Base-by-base conservation (phyloP, 2,329 filamentous ascomycete genomes). In the Diaporthe destruens region DNA sequence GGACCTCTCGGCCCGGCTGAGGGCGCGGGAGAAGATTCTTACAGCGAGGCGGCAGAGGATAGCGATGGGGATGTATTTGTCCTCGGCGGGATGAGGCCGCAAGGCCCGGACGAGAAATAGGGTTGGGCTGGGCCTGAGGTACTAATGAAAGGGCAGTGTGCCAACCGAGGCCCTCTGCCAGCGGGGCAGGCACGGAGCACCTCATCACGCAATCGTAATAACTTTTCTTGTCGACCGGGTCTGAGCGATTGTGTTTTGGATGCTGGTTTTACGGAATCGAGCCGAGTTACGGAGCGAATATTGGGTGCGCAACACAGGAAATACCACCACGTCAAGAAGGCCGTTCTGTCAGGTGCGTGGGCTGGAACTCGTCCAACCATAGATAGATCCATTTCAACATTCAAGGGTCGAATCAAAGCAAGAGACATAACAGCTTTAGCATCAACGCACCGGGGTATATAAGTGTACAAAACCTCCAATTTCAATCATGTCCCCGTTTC, bases 381-480 rank as follows among this genome's bases (percentile, higher is more conserved):
- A n/a, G 14, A 36, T 36, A 42, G 36, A 39, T 65, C 36, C 29
- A 51, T 39, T 65, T 44, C 36, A 51, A 65, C 36, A 51, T 23
- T 39, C 51, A 51, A 65, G 47, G 44, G 25, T 18, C 32, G 32
- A 66, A 53, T 20, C 32, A 66, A 34, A 66, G 4, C 34, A 53
- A 53, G 47, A 66, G 61, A 53, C 47, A 32, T 53, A 39, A 39
- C 44, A 51, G 32, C 61, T 32, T 66, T 25, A 71, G 71, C n/a
- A 70, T 59, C 63, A 71, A 59, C 70, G 76, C 70, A 71, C 56
- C 73, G 71, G 77, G 75, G 76, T 74, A 74, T 74, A 72, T 74
- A 76, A 75, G 75, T 71, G 73, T 74, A 74, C 69, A 74, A 65
- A 59, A 54, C 56, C 54, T 61, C 69, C 69, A 53, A 57, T 34